A percentile compares a stretch with the other conserved stretches of the same genome.
phyloP scores from a whole-genome alignment of 2,329 filamentous ascomycete species.

The Ophiocordyceps camponoti-saundersi region DNA sequence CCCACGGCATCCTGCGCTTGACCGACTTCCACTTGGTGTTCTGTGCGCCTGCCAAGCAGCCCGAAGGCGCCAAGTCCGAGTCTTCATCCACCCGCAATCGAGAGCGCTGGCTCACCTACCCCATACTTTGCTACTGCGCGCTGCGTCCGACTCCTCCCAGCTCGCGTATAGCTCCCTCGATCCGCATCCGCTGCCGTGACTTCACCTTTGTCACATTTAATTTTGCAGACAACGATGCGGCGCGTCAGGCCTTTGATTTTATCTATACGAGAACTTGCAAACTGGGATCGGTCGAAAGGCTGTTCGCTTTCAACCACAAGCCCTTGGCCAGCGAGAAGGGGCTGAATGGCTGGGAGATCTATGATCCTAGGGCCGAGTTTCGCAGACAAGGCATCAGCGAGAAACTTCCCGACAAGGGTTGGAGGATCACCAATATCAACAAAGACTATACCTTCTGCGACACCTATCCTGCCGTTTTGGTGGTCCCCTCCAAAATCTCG shows the following conservation, averaged over 20 bases:
- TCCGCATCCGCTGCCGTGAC: conserved; percentile 79
- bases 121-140: conserved; percentile 70
- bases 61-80: conserved; percentile 6
- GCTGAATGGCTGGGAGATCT: conserved; percentile 67
- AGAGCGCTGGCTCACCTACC: conserved; percentile 89
- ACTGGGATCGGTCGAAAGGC: conserved; percentile 65
- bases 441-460: conserved; percentile 78
- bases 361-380: conserved; percentile 76
- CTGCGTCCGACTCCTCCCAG: conserved; percentile 56
- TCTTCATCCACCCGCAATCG: conserved; percentile 19
- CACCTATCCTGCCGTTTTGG: conserved; percentile 75
- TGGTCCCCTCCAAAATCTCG: conserved; percentile 80
- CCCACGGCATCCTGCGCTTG: conserved; percentile 39
- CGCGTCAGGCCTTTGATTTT: conserved; percentile 74
- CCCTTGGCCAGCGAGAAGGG: conserved; percentile 56
- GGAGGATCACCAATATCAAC: conserved; percentile 86
- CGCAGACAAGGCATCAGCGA: conserved; percentile 72
- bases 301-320: conserved; percentile 80
- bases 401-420: conserved; percentile 61
- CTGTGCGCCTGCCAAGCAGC: conserved; percentile 22
- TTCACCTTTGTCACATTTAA: conserved; percentile 90
- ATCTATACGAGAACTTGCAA: conserved; percentile 70
- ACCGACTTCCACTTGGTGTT: conserved; percentile 46
- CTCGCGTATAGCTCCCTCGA: conserved; percentile 58
- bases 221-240: conserved; percentile 56